These are phyloP conservation scores for Stereocaulon alpinum DNA, from an alignment of 495 filamentous ascomycete genomes.

Conservation along the genomic window DNA sequence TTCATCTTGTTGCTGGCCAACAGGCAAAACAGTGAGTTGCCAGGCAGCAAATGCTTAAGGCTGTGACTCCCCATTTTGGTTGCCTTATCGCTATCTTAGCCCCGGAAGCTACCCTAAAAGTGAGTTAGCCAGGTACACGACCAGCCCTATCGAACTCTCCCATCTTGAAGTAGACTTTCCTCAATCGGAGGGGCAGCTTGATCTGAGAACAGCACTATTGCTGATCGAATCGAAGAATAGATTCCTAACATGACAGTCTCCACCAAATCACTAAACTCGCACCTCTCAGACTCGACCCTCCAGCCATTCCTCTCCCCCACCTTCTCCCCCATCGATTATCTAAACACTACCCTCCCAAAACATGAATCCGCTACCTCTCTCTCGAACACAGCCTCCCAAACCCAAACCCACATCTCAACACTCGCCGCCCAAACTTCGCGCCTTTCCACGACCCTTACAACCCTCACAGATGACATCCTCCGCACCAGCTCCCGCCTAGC, in stretches of 20 bases:
- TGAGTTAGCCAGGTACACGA: background rate
- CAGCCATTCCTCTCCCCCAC: conserved; percentile 52
- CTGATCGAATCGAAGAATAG: conserved; percentile 11
- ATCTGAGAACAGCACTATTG: background rate
- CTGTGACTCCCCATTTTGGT: background rate
- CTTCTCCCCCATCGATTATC: conserved; percentile 61
- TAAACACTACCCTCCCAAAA: conserved; percentile 56
- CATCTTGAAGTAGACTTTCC: no score
- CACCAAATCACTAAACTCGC: conserved; percentile 38
- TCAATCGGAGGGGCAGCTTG: no score
- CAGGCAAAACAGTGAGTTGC: background rate
- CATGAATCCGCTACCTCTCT: conserved; percentile 39
- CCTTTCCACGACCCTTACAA: conserved; percentile 71
- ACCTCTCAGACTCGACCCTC: conserved; percentile 54
- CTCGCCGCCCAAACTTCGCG: conserved; percentile 79
- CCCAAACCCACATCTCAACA: conserved; percentile 74
- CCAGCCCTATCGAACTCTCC: background rate
- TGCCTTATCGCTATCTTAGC: conserved; percentile 14
- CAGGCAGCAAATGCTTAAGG: conserved; percentile 13
- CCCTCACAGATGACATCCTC: conserved; percentile 89
- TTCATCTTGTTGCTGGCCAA: no score
- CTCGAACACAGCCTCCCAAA: conserved; percentile 65
- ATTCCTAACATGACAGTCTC: conserved; percentile 18
- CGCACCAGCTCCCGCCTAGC: conserved; percentile 74
- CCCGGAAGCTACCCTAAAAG: conserved; percentile 7